Evolutionary conservation across 2,329 filamentous ascomycete species (phyloP).

Genomic region (Delphinella strobiligena): DNA sequence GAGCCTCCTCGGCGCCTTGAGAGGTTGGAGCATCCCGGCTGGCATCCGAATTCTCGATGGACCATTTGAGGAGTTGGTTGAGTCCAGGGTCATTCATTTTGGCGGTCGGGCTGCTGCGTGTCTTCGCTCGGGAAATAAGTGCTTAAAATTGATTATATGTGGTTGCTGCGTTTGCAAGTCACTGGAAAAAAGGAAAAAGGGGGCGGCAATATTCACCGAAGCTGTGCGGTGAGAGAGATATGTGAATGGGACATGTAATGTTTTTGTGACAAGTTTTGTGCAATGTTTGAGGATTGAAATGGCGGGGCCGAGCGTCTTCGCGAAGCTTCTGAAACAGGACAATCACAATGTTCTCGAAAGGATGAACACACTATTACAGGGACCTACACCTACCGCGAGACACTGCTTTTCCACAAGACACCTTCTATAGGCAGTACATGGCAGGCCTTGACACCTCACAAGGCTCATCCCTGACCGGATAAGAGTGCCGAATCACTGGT

Average conservation of each 20-base stretch:
- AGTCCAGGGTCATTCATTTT: conserved; percentile 48
- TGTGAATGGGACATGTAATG: not conserved
- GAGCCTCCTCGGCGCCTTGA: conserved; percentile 13
- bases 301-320: conserved; percentile 9
- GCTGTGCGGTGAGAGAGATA: too few relatives aligned
- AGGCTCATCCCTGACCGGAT: too few relatives aligned
- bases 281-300: not conserved
- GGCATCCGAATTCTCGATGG: conserved; percentile 49
- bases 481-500: too few relatives aligned
- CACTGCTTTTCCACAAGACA: too few relatives aligned
- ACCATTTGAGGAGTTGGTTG: conserved; percentile 72
- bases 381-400: too few relatives aligned
- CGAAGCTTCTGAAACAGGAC: conserved; percentile 9
- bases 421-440: too few relatives aligned
- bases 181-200: not conserved
- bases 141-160: too few relatives aligned
- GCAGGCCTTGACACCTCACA: conserved; percentile 7
- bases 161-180: too few relatives aligned
- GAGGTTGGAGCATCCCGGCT: conserved; percentile 23
- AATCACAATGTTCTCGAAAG: too few relatives aligned
- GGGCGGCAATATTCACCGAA: too few relatives aligned
- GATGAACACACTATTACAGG: too few relatives aligned
- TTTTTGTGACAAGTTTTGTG: not conserved
- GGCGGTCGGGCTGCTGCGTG: conserved; percentile 1
- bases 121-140: too few relatives aligned